These are phyloP conservation scores for Forsythia suspensa DNA, from an alignment of 257 asterid genomes.

Conservation along the genomic window DNA sequence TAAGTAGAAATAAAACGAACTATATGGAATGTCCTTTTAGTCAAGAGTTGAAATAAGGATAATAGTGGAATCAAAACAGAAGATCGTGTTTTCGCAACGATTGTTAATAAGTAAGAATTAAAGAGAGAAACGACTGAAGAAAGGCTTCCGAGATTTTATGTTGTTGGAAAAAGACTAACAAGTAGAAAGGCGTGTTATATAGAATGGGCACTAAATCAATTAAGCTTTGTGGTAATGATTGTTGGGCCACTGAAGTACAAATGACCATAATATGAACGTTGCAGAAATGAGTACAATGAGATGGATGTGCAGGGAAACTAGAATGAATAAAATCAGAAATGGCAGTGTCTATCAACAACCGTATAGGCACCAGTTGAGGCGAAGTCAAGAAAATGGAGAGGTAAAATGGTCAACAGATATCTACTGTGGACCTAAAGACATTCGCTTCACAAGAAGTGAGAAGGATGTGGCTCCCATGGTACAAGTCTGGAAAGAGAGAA, in stretches of 20 bases:
- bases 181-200: background rate
- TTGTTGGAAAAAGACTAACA: background rate
- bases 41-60: background rate
- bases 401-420: too few relatives aligned
- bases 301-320: too few relatives aligned
- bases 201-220: background rate
- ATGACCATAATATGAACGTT: background rate
- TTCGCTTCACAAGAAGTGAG: too few relatives aligned
- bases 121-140: background rate
- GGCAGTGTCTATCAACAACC: too few relatives aligned
- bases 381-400: too few relatives aligned
- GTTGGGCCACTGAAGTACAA: background rate
- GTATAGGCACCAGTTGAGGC: too few relatives aligned
- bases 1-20: background rate
- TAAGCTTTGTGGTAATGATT: background rate
- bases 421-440: too few relatives aligned
- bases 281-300: background rate
- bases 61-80: background rate
- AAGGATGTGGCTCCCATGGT: too few relatives aligned
- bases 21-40: background rate
- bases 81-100: background rate
- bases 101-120: too few relatives aligned
- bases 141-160: background rate
- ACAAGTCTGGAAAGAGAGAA: too few relatives aligned
- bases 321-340: too few relatives aligned